These are phyloP conservation scores for Nicotiana tomentosiformis DNA, from an alignment of 257 asterid species.

Conservation along the genomic window DNA sequence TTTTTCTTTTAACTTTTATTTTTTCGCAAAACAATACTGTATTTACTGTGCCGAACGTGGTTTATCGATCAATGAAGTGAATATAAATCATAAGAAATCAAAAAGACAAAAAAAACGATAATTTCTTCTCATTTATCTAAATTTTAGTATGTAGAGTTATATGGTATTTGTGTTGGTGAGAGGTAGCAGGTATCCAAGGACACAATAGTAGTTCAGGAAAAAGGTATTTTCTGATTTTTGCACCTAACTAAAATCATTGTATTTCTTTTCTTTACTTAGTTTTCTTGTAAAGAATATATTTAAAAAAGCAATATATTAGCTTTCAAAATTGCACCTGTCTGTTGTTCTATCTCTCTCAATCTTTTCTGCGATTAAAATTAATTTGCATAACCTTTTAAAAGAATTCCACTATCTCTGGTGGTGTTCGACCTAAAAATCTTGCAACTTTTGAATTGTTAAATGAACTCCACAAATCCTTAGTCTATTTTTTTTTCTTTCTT, in stretches of 20 bases:
- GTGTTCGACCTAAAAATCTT: background rate
- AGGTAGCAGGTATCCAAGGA: too few relatives aligned
- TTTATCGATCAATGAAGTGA: too few relatives aligned
- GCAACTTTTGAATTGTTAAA: conserved; percentile 2
- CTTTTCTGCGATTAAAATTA: background rate
- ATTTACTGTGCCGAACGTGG: background rate
- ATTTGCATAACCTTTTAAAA: background rate
- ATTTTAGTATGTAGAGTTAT: background rate
- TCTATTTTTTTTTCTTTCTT: background rate
- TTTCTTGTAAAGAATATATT: background rate
- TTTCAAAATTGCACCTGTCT: background rate
- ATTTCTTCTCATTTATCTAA: background rate
- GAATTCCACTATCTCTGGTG: conserved; percentile 2
- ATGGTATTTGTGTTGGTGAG: background rate
- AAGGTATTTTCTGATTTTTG: background rate
- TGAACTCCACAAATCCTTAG: background rate
- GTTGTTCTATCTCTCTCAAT: background rate
- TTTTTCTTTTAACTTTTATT: background rate
- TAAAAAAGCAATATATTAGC: background rate
- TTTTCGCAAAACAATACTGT: background rate
- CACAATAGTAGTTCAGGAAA: fast-evolving
- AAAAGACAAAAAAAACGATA: too few relatives aligned
- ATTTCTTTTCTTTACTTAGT: background rate
- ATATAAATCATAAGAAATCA: background rate
- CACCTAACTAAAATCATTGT: background rate